Evolutionary conservation across 116 monocot genomes (phyloP).

Genomic region (Cymodocea nodosa): DNA sequence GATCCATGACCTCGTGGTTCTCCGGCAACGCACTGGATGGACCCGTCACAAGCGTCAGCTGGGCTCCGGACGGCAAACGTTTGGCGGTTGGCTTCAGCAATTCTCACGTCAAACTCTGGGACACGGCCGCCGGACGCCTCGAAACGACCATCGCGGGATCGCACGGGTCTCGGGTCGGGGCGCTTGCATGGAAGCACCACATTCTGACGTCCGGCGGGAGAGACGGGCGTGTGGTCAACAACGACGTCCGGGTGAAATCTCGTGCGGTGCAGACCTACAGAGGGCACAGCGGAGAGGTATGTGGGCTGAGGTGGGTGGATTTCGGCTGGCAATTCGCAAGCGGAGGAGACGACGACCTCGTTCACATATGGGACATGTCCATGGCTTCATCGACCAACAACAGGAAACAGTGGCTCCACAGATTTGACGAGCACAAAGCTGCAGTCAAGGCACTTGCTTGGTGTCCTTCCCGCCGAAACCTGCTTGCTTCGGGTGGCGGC

Average conservation of each 20-base stretch:
- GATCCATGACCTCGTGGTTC: constrained; percentile 28
- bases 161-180: constrained; percentile 11
- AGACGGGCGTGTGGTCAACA: constrained; percentile 13
- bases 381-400: constrained; percentile 11
- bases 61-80: constrained; percentile 45
- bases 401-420: constrained; percentile 11
- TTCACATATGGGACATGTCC: constrained; percentile 19
- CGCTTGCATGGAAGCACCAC: constrained; percentile 20
- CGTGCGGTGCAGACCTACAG: constrained; percentile 13
- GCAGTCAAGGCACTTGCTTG: constrained; percentile 20
- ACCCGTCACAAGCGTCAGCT: constrained; percentile 49
- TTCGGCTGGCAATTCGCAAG: constrained; percentile 17
- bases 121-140: constrained; percentile 22
- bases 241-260: constrained; percentile 12
- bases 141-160: constrained; percentile 10
- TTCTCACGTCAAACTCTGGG: constrained; percentile 41
- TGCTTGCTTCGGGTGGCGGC: constrained; percentile 19
- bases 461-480: constrained; percentile 20
- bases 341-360: constrained; percentile 19
- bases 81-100: constrained; percentile 39
- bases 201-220: constrained; percentile 11
- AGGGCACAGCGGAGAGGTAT: constrained; percentile 11
- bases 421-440: constrained; percentile 11
- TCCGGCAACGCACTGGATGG: constrained; percentile 25
- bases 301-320: constrained; percentile 14